Evolutionary conservation across 2,329 filamentous ascomycete genomes (phyloP), one percentile per base, ranked within the genome.

Genomic region (Cadophora sp.): DNA sequence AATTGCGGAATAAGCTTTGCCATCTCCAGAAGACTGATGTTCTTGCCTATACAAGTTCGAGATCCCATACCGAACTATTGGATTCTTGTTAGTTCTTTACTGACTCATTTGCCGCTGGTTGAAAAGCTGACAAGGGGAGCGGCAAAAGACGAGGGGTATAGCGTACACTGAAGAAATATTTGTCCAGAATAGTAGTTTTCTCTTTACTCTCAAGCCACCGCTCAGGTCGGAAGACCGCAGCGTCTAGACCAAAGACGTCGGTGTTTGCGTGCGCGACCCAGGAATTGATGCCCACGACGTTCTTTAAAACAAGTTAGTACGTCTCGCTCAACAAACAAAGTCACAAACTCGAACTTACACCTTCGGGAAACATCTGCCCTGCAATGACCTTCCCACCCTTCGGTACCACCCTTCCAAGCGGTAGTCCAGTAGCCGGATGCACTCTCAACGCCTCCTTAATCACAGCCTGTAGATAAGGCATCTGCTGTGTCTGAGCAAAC

Each of bases 401-500:
- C 0, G 84, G 83, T 0, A 86, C 83, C 0, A 80, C 78, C 5
- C 85, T 79, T 72, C 82, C 82, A n/a, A 86, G 74, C 1, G 83
- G 81, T 14, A 86, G 74, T 3, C 83, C 84, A 0, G 81, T 81
- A 0, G 83, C 81, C 0, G 84, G 80, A 59, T 85, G 82, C 22
- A 66, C 43, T 22, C 64, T 51, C 43, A 66, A 26, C 22, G 27
- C 82, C 73, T 87, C 85, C 62, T 86, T 85, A 48, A 87, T 82
- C 3, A 83, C 81, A 0, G 84, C 85, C 68, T 87, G 81, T 19
- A 87, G 78, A 68, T 87, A 88, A 0, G 83, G 83, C 73, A 85
- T 74, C n/a, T 78, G 77, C 40, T 79, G 80, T 3, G 69, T 79
- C 70, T 80, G 79, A 1, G 26, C 29, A 27, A 66, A 66, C 3